Evolutionary conservation across 352 stramenopile species (phyloP), one percentile per base, ranked within the genome.

Genomic region (Phytophthora fragariaefolia): DNA sequence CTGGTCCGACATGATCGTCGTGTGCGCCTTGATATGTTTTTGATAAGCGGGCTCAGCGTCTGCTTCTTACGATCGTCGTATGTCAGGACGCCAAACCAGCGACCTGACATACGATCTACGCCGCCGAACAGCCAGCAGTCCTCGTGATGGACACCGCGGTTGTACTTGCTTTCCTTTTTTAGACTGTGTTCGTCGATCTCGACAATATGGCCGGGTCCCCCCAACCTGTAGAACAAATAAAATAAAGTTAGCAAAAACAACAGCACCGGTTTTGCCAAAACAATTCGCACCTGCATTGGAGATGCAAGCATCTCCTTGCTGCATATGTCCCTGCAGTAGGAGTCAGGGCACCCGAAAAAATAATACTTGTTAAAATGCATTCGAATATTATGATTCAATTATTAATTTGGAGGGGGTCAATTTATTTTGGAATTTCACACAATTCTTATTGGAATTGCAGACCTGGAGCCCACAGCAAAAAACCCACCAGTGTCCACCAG

Each of bases 81-180:
- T 20, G 43, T 62, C 13, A 54, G 42, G 5, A 62, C 22, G 5
- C 27, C 54, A 30, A 62, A 62, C 54, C 54, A 54, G 5, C 24
- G 42, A 15, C 22, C 9, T 2, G 54, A 34, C n/a, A 13, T 62
- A 1, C 54, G 42, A 20, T 62, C 18, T 0, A 62, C 54, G 0
- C 54, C 28, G 0, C 54, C 54, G 12, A 62, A 62, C 0, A 54
- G 10, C 54, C 54, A 62, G 20, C 24, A 47, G 54, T 62, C 54
- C 0, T 17, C n/a, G 10, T 34, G 46, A 4, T 53, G 46, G 10
- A 36, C 6, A 4, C 55, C 38, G 1, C 54, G 26, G 15, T 42
- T 30, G 26, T 55, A 48, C 27, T 63, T 63, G 30, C 17, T 38
- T 6, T 52, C 52, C 22, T 60, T 52, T 13, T 61, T 61, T 2